Evolutionary conservation across 768 basidiomycete species (phyloP), one percentile per base, ranked within the genome.

Genomic region (Mycena olivaceomarginata): DNA sequence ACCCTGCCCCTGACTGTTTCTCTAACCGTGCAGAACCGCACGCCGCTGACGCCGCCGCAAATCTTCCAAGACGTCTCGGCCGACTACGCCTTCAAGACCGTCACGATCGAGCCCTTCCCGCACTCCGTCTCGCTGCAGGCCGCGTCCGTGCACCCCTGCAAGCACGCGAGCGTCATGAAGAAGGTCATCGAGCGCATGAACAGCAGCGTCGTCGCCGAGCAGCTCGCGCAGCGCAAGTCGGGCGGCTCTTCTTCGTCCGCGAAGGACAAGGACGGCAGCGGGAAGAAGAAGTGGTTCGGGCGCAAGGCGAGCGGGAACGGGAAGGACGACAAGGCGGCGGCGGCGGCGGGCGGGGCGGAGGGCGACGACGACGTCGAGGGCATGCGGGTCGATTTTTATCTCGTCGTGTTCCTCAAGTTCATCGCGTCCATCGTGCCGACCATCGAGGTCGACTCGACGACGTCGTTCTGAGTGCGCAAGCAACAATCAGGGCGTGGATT

Each of bases 121-220:
- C 97, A 99, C 86, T 95, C 95, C 0, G 87, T 92, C 1, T 93
- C 94, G 13, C 90, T 98, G 62, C 94, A 96, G 83, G 93, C 94
- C 1, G 98, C 98, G 0, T 97, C 95, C 0, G 98, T 99, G 13
- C 98, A 99, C 85, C 98, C 98, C 2, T 99, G 98, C 92, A 99
- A 98, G 83, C 98, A 99, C 85, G 96, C 97, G 1, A 96, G 94
- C 85, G 98, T 99, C 74, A 99, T 99, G 98, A 99, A 98, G 92
- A 99, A 99, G 85, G 97, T 99, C 77, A 99, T 99, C 83, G 98
- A 99, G 85, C 92, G 98, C 73, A 99, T 99, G 97, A 98, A 99
- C 86, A 92, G 92, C 79, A 93, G 93, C 77, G 94, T 97, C 39
- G 90, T 95, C 70, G 96, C 94, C 76, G 94, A 96, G 83, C 96